Conservation (phyloP, 148 eudicot genomes). For the Rheum nobile region DNA sequence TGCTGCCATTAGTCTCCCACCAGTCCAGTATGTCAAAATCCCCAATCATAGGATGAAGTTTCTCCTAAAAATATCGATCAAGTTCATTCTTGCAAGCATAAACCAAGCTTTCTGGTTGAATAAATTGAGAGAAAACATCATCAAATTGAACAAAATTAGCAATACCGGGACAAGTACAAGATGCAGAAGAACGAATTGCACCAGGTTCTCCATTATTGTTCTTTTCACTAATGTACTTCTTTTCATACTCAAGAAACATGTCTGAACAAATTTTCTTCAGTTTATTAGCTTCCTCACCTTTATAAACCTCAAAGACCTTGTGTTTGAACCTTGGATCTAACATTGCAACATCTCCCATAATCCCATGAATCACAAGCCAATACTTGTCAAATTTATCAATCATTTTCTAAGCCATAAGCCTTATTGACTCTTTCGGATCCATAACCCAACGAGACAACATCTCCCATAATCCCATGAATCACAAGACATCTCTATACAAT, state of each 20-base stretch:
- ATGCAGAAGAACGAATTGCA: background rate
- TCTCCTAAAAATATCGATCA: background rate
- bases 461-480: too few relatives aligned
- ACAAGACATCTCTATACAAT: background rate
- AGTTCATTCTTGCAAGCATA: background rate
- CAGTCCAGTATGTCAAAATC: background rate
- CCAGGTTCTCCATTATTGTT: background rate
- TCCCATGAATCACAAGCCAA: background rate
- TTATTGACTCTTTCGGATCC: background rate
- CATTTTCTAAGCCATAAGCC: background rate
- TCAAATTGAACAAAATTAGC: background rate
- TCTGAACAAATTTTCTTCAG: background rate
- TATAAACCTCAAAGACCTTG: background rate
- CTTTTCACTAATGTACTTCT: background rate
- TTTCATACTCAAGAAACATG: background rate
- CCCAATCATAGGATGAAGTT: background rate
- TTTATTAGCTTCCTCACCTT: background rate
- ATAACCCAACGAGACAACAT: background rate
- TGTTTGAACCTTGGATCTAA: background rate
- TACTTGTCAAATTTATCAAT: background rate
- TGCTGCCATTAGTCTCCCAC: background rate
- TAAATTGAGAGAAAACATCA: background rate
- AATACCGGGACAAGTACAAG: background rate
- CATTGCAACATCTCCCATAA: background rate
- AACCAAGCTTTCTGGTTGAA: background rate